Base-by-base conservation (phyloP, 192 early-diverging fungal genomes). In the Backusella circina region DNA sequence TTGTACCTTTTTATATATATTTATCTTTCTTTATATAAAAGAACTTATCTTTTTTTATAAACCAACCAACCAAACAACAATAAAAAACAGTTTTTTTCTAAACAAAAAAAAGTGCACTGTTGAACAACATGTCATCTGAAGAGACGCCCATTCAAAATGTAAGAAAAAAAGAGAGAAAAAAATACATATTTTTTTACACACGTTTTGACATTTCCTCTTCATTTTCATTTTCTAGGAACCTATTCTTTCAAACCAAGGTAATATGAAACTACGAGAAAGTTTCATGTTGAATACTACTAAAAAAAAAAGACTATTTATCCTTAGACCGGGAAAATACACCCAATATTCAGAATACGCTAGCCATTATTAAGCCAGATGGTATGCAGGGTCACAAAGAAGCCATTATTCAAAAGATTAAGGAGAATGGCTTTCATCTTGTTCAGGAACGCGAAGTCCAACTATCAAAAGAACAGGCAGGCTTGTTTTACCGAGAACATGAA, bases 361-460 rank as follows among this genome's bases (percentile, higher is more conserved):
- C 88, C 51, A 67, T 90, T 26, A 84, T 90, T 78, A 89, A 88
- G 77, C 89, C 89, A 31, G 88, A 90, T 69, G 87, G 84, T 36
- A 79, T 86, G 78, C 82, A 12, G 75, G 78, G 74, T 26, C 31
- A 74, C 10, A 84, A 87, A 75, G 77, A 88, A 72, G 84, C 84
- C 12, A 73, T 82, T 35, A 84, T 87, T 44, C 75, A 85, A 65
- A 88, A 85, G 78, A 79, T 77, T 26, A 28, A 65, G 15, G 54
- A 86, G 13, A 51, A 87, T 39, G 86, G 86, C 79, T 80, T 88
- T 68, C 66, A 79, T 28, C 50, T 77, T 26, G 70, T 77, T 39
- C 64, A 77, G 51, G 83, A 83, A 44, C 79, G 77, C 37, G 86
- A 84, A 6, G 65, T 70, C 1, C 74, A 82, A 4, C 71, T 89